phyloP scores from a whole-genome alignment of 495 filamentous ascomycete genomes.

The Penicillium salamii region DNA sequence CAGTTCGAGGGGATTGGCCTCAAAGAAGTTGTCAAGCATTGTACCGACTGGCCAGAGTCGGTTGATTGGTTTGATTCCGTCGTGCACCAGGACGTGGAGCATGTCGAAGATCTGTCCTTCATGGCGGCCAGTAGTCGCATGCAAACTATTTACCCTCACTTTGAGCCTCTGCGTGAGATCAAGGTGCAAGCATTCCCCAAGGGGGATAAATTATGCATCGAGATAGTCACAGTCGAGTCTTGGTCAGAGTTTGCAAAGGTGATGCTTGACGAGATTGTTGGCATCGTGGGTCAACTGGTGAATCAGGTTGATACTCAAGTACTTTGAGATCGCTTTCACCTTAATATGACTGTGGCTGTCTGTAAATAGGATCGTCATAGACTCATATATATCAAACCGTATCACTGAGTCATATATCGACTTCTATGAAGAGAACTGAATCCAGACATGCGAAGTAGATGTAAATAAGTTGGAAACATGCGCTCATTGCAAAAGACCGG shows the following conservation, averaged over 20 bases:
- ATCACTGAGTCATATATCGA: too few species aligned
- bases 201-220: constrained; percentile 35
- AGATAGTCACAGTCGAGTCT: constrained; percentile 41
- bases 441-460: too few species aligned
- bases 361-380: too few species aligned
- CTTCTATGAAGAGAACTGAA: too few species aligned
- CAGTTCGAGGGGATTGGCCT: constrained; percentile 11
- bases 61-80: constrained; percentile 14
- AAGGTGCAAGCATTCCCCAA: constrained; percentile 42
- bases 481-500: too few species aligned
- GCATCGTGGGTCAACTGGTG: constrained; percentile 11
- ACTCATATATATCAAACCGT: too few species aligned
- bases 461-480: too few species aligned
- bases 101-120: constrained; percentile 38
- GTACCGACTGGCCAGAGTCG: constrained; percentile 10
- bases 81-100: constrained; percentile 33
- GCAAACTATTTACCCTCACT: constrained; percentile 43
- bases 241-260: constrained; percentile 34
- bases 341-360: too few species aligned
- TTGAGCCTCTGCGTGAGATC: constrained; percentile 44
- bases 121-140: constrained; percentile 20
- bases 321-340: too few species aligned
- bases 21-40: constrained; percentile 6
- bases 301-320: not conserved
- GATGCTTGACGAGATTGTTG: constrained; percentile 4